These are phyloP conservation scores for Martiniozyma abietophila DNA, from an alignment of 805 yeast species.

Conservation along the genomic window DNA sequence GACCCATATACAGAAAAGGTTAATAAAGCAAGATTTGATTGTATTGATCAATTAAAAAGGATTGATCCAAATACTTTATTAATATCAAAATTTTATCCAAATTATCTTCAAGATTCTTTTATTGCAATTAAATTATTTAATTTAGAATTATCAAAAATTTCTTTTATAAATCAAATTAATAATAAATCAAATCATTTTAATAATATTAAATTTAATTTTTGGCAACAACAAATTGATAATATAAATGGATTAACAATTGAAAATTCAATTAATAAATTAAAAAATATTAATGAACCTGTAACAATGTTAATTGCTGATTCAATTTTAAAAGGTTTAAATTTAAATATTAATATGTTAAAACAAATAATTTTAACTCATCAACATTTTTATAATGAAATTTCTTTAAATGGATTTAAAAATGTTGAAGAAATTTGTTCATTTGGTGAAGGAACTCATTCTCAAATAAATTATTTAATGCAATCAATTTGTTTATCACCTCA, in stretches of 20 bases:
- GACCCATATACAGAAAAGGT: constrained; percentile 13
- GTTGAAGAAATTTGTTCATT: constrained; percentile 56
- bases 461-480: constrained; percentile 58
- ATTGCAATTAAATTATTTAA: constrained; percentile 59
- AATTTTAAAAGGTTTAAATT: constrained; percentile 35
- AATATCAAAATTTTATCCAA: constrained; percentile 61
- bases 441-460: constrained; percentile 76
- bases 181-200: constrained; percentile 27
- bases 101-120: constrained; percentile 50
- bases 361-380: constrained; percentile 53
- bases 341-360: constrained; percentile 47
- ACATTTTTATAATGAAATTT: constrained; percentile 38
- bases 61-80: constrained; percentile 57
- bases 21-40: constrained; percentile 33
- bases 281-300: constrained; percentile 45
- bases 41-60: constrained; percentile 34
- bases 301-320: constrained; percentile 49
- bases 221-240: constrained; percentile 54
- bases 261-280: constrained; percentile 22
- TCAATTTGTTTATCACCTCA: constrained; percentile 47
- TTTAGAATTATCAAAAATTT: constrained; percentile 38
- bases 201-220: constrained; percentile 58
- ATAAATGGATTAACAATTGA: constrained; percentile 27
- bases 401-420: constrained; percentile 32
- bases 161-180: constrained; percentile 22